Percentiles rank a stretch among this genome's conserved stretches.
phyloP scores from a whole-genome alignment of 2,329 filamentous ascomycete species.

The Phoma herbarum region DNA sequence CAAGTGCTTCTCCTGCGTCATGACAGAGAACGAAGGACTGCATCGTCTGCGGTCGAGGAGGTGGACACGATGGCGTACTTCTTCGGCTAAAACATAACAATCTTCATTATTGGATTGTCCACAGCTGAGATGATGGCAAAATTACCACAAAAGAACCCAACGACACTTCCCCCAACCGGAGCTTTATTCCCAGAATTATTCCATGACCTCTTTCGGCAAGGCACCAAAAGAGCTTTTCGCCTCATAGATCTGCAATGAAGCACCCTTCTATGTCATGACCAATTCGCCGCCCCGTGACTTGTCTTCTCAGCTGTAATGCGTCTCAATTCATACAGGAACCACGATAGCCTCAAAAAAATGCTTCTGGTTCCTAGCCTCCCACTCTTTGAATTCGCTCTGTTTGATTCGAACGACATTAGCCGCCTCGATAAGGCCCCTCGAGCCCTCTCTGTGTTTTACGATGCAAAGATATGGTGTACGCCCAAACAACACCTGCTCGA shows the following conservation, averaged over 20 bases:
- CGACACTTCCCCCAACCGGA: too few species aligned
- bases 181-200: background rate
- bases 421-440: background rate
- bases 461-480: background rate
- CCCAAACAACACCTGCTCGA: background rate
- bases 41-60: too few species aligned
- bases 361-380: background rate
- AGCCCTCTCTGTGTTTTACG: background rate
- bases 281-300: background rate
- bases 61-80: too few species aligned
- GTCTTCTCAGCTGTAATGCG: slow-evolving; percentile 3
- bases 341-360: slow-evolving; percentile 3
- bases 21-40: too few species aligned
- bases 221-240: background rate
- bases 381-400: background rate
- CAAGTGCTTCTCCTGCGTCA: too few species aligned
- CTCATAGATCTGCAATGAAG: slow-evolving; percentile 6
- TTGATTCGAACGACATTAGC: background rate
- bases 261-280: slow-evolving; percentile 10
- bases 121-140: background rate
- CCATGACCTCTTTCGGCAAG: background rate
- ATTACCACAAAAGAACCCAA: background rate
- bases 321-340: slow-evolving; percentile 4
- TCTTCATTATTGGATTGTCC: background rate
- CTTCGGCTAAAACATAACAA: too few species aligned